Conservation (phyloP, 345 rosid species). For the Gossypium mustelinum region DNA sequence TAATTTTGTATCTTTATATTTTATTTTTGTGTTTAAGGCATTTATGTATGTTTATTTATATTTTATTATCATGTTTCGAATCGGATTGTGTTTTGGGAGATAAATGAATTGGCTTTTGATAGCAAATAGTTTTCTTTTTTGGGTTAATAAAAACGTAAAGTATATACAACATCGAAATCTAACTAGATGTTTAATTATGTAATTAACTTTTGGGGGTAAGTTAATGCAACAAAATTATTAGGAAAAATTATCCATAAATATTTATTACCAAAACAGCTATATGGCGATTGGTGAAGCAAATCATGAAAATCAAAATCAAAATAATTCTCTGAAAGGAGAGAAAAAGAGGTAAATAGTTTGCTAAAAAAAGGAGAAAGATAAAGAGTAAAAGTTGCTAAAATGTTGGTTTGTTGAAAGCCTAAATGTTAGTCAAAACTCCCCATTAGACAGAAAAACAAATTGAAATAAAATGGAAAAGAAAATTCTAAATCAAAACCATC, state of each 20-base stretch:
- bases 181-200: background rate
- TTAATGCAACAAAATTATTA: too few relatives aligned
- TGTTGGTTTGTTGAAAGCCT: slow-evolving; percentile 31
- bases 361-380: slow-evolving; percentile 16
- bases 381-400: slow-evolving; percentile 42
- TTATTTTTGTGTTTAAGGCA: too few relatives aligned
- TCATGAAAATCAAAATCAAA: background rate
- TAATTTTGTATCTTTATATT: too few relatives aligned
- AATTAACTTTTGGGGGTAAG: background rate
- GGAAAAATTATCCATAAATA: too few relatives aligned
- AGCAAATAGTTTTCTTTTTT: too few relatives aligned
- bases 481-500: background rate
- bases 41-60: too few relatives aligned
- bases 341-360: background rate
- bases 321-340: background rate
- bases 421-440: slow-evolving; percentile 28
- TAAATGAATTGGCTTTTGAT: too few relatives aligned
- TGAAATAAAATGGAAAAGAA: slow-evolving; percentile 13
- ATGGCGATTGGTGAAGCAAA: background rate
- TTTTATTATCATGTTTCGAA: too few relatives aligned
- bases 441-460: slow-evolving; percentile 11
- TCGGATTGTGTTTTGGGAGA: too few relatives aligned
- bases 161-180: background rate
- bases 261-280: background rate
- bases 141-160: background rate